Evolutionary conservation across 768 basidiomycete species (phyloP).

Genomic region (Fibroporia radiculosa): DNA sequence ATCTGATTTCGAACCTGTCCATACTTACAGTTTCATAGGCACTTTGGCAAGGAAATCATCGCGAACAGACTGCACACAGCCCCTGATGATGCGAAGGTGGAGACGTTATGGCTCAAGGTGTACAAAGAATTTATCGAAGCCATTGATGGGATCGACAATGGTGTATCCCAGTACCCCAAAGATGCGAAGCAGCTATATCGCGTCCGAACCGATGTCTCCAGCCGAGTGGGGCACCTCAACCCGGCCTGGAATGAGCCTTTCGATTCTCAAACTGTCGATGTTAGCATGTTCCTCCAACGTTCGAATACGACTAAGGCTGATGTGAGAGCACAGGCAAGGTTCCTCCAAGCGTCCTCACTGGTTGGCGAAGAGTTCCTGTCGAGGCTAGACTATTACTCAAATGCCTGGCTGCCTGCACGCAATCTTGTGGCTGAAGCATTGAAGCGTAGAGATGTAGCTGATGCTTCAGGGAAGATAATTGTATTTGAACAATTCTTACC

Average conservation of each 20-base stretch:
- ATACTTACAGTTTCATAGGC: constrained; percentile 36
- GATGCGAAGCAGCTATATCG: constrained; percentile 66
- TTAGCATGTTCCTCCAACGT: constrained; percentile 22
- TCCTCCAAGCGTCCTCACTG: constrained; percentile 71
- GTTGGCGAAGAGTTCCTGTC: constrained; percentile 81
- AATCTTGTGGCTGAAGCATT: constrained; percentile 63
- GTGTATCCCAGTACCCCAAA: constrained; percentile 71
- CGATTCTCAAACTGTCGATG: constrained; percentile 65
- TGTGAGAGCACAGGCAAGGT: constrained; percentile 45
- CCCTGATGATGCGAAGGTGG: constrained; percentile 53
- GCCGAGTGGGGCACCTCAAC: constrained; percentile 78
- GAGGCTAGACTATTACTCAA: constrained; percentile 73
- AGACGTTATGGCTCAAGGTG: constrained; percentile 77
- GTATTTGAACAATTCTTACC: constrained; percentile 75
- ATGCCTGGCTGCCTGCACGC: constrained; percentile 90
- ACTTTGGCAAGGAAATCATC: constrained; percentile 86
- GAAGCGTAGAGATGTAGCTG: constrained; percentile 45
- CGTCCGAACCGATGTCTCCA: constrained; percentile 75
- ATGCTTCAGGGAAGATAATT: constrained; percentile 67
- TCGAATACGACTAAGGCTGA: background rate
- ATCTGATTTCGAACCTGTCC: background rate
- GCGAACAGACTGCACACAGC: constrained; percentile 46
- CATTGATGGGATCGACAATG: constrained; percentile 94
- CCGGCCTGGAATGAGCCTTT: constrained; percentile 84
- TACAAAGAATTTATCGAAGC: constrained; percentile 97